A percentile compares a stretch with the other conserved stretches of the same genome.
Evolutionary conservation across 208 protist genomes (phyloP).

Genomic region (Acanthamoeba royreba): DNA sequence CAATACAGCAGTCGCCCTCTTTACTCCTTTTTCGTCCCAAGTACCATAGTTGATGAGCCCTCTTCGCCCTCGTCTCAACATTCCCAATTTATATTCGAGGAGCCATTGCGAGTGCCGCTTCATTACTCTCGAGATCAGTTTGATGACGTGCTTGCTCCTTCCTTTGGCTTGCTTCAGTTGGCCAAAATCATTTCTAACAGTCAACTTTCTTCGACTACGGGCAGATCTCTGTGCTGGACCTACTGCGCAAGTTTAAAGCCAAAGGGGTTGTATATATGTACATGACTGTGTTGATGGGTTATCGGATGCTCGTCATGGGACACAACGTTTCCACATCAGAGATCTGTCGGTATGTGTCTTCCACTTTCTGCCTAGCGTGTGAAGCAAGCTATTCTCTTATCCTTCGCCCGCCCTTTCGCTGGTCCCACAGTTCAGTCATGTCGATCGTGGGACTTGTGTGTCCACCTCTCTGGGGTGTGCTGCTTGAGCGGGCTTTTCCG

Average conservation of each 20-base stretch:
- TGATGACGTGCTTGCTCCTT: background rate
- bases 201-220: background rate
- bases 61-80: background rate
- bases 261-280: conserved; percentile 3
- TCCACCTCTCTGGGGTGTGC: conserved; percentile 17
- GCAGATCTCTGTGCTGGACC: background rate
- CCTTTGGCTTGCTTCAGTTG: background rate
- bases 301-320: conserved; percentile 19
- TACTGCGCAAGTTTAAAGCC: conserved; percentile 17
- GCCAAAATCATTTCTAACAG: background rate
- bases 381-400: background rate
- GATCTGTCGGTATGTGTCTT: background rate
- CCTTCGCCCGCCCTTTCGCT: background rate
- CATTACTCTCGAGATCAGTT: conserved; percentile 34
- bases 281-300: conserved; percentile 6
- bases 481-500: conserved; percentile 24
- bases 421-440: background rate
- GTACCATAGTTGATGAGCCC: background rate
- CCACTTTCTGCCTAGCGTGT: background rate
- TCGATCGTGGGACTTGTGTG: conserved; percentile 36
- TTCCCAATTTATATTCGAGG: background rate
- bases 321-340: conserved; percentile 43
- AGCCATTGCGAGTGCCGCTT: conserved; percentile 1
- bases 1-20: conserved; percentile 35
- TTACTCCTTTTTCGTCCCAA: conserved; percentile 32